Evolutionary conservation across 2,329 filamentous ascomycete genomes (phyloP).

Genomic region (Pseudocercospora fuligena): DNA sequence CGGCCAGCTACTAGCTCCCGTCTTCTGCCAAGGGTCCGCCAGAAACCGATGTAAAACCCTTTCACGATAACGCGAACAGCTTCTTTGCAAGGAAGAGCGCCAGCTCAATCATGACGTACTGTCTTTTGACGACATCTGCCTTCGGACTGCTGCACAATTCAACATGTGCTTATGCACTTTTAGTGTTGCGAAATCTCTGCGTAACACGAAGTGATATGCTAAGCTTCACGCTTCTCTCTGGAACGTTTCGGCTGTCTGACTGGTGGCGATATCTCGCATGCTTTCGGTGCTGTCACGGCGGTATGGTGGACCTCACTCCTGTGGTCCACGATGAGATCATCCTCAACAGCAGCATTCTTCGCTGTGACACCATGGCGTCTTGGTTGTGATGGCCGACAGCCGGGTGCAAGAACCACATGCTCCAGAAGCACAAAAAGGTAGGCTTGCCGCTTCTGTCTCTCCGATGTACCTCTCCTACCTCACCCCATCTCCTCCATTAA

Average conservation of each 20-base stretch:
- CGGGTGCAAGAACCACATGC: background rate
- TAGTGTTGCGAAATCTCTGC: background rate
- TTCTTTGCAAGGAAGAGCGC: constrained; percentile 5
- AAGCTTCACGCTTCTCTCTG: background rate
- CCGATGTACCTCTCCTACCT: constrained; percentile 5
- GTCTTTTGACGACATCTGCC: background rate
- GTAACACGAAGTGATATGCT: background rate
- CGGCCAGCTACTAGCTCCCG: background rate
- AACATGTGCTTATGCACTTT: background rate
- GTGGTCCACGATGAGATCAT: constrained; percentile 31
- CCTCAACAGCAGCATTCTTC: constrained; percentile 17
- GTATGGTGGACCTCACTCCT: constrained; percentile 27
- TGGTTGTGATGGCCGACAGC: constrained; percentile 10
- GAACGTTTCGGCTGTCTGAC: constrained; percentile 13
- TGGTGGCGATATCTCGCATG: constrained; percentile 26
- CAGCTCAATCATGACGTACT: background rate
- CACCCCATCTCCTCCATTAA: background rate
- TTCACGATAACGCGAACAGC: background rate
- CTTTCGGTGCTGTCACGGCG: constrained; percentile 30
- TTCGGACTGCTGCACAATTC: background rate
- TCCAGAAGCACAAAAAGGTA: constrained; percentile 29
- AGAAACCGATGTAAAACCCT: background rate
- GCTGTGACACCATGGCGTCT: constrained; percentile 22
- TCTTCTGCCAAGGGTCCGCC: background rate
- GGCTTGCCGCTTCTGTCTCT: constrained; percentile 14